phyloP scores from a whole-genome alignment of 345 rosid genomes.

The Eucalyptus sp. region DNA sequence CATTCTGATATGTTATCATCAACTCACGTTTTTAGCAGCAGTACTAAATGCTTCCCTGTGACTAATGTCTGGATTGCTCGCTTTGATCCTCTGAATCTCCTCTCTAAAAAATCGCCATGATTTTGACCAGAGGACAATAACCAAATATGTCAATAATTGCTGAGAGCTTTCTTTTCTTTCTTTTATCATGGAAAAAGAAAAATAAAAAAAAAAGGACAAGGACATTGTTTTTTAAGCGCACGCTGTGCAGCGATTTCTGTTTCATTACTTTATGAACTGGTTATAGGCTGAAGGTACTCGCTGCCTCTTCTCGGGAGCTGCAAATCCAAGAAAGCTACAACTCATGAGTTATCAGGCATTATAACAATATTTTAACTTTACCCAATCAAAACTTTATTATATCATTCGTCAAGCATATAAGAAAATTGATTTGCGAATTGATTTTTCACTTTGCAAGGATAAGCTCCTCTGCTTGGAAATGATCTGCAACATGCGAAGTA shows the following conservation, averaged over 20 bases:
- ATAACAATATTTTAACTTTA: not conserved
- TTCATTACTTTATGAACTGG: constrained; percentile 83
- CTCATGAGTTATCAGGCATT: not conserved
- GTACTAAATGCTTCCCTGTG: constrained; percentile 99
- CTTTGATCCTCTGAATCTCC: constrained; percentile 98
- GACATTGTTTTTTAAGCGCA: not conserved
- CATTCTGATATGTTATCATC: not conserved
- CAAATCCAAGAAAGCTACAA: constrained; percentile 3
- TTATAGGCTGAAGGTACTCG: constrained; percentile 98
- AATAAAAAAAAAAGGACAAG: not conserved
- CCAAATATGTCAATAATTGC: not conserved
- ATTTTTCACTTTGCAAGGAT: not conserved
- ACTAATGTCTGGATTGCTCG: constrained; percentile 89
- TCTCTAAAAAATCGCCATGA: constrained; percentile 27
- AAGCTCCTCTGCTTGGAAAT: not conserved
- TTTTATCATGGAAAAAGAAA: not conserved
- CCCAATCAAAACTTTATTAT: not conserved
- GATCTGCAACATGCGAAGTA: not conserved
- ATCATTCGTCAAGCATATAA: not conserved
- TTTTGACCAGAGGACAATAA: not conserved
- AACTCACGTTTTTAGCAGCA: constrained; percentile 91
- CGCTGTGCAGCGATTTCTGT: not conserved
- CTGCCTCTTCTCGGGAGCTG: constrained; percentile 99
- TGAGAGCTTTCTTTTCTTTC: not conserved
- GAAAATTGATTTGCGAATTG: not conserved